Evolutionary conservation across 176 grass and related monocot genomes (phyloP).

Genomic region (Cenchrus americanus): DNA sequence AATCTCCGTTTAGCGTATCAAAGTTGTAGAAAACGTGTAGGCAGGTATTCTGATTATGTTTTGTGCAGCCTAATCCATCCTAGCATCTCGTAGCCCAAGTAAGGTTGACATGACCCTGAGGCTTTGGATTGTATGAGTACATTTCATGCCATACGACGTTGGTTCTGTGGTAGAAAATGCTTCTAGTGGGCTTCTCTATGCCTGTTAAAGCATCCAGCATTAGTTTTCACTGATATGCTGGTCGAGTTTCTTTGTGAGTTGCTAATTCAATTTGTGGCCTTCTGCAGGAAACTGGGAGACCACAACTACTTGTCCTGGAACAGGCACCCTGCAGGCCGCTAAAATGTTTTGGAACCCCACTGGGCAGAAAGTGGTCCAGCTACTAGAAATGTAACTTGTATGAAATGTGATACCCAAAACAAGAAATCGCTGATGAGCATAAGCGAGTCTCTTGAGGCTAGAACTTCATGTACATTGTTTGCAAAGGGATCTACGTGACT

Average conservation of each 20-base stretch:
- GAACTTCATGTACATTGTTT: constrained; percentile 43
- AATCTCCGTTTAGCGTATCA: constrained; percentile 19
- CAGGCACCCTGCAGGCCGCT: constrained; percentile 58
- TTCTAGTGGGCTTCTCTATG: background rate
- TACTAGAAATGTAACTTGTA: constrained; percentile 40
- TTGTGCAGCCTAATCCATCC: background rate
- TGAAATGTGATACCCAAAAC: constrained; percentile 31
- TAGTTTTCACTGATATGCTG: background rate
- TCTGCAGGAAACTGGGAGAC: constrained; percentile 82
- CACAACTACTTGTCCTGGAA: constrained; percentile 91
- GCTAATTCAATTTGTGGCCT: constrained; percentile 15
- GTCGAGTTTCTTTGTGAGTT: background rate
- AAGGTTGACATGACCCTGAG: background rate
- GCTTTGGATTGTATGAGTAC: constrained; percentile 3
- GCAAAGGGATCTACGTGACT: constrained; percentile 3
- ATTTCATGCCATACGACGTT: background rate
- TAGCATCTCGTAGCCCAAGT: background rate
- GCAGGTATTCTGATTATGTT: constrained; percentile 7
- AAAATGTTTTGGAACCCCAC: constrained; percentile 7
- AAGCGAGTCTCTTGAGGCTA: constrained; percentile 20
- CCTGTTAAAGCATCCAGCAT: background rate
- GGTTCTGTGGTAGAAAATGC: constrained; percentile 13
- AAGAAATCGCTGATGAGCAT: background rate
- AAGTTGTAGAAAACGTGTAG: constrained; percentile 24
- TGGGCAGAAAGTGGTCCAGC: background rate